Conservation (phyloP, 495 filamentous ascomycete genomes). For the Lindgomyces ingoldianus region DNA sequence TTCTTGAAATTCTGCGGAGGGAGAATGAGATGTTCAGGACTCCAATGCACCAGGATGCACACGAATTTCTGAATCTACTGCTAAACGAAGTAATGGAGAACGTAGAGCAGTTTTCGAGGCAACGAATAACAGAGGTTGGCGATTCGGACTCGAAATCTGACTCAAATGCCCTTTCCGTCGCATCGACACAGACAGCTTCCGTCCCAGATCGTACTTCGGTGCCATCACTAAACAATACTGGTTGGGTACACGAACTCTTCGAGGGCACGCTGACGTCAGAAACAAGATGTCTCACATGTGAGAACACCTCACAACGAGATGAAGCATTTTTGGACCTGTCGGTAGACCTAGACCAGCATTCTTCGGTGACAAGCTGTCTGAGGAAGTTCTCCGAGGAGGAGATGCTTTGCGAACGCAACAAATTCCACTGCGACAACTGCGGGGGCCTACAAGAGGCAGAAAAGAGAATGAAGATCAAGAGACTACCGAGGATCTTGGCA, state of each 20-base stretch:
- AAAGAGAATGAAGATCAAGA: slow-evolving; percentile 99
- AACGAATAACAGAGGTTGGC: slow-evolving; percentile 31
- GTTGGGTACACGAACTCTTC: slow-evolving; percentile 97
- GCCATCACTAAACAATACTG: slow-evolving; percentile 35
- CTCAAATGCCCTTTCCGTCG: background rate
- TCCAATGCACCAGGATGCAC: slow-evolving; percentile 96
- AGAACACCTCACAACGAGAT: slow-evolving; percentile 91
- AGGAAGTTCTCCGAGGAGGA: slow-evolving; percentile 96
- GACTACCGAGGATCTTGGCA: slow-evolving; percentile 85
- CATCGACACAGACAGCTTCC: slow-evolving; percentile 28
- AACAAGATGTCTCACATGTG: slow-evolving; percentile 94
- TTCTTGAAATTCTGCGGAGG: slow-evolving; percentile 86
- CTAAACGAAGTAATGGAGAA: slow-evolving; percentile 96
- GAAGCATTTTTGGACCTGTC: slow-evolving; percentile 95
- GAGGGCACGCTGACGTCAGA: slow-evolving; percentile 94
- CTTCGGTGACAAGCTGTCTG: slow-evolving; percentile 92
- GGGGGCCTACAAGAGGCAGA: slow-evolving; percentile 96
- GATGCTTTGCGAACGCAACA: slow-evolving; percentile 98
- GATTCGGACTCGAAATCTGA: slow-evolving; percentile 13
- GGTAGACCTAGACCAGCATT: slow-evolving; percentile 93
- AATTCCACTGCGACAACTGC: slow-evolving; percentile 97
- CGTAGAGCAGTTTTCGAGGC: slow-evolving; percentile 78
- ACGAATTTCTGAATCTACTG: slow-evolving; percentile 92
- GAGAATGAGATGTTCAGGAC: slow-evolving; percentile 98
- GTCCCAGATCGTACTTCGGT: slow-evolving; percentile 15